Evolutionary conservation across 2,329 filamentous ascomycete genomes (phyloP).

Genomic region (Aspergillus costaricaensis): DNA sequence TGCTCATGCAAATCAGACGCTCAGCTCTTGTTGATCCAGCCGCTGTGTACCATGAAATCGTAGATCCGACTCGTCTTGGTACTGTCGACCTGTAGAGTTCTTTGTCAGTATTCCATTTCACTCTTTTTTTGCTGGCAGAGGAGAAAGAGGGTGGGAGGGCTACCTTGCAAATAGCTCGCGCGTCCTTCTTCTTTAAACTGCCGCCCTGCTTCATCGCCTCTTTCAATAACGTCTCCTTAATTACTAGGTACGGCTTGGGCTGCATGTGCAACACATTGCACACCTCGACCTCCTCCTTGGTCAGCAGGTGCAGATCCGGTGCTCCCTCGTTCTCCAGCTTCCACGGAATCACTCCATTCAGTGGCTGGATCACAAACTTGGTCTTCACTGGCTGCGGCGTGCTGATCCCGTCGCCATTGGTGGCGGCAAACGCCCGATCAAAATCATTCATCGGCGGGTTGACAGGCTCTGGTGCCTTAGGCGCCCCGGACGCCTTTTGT

Average conservation of each 20-base stretch:
- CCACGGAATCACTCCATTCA: slow-evolving; percentile 54
- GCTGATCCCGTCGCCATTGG: slow-evolving; percentile 47
- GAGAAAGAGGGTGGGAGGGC: slow-evolving; percentile 10
- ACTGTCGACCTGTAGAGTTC: slow-evolving; percentile 65
- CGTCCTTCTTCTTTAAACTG: slow-evolving; percentile 88
- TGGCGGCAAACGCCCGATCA: slow-evolving; percentile 52
- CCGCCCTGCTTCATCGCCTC: slow-evolving; percentile 90
- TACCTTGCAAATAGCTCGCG: slow-evolving; percentile 75
- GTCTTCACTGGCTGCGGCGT: slow-evolving; percentile 46
- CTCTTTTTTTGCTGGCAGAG: background rate
- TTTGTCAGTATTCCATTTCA: background rate
- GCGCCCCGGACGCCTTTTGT: slow-evolving; percentile 41
- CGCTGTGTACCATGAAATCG: slow-evolving; percentile 90
- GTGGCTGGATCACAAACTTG: slow-evolving; percentile 55
- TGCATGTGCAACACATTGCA: slow-evolving; percentile 82
- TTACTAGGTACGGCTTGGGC: slow-evolving; percentile 91
- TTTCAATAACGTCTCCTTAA: slow-evolving; percentile 89
- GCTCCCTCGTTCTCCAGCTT: slow-evolving; percentile 73
- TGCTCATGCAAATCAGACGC: slow-evolving; percentile 5
- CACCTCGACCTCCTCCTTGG: slow-evolving; percentile 78
- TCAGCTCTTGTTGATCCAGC: slow-evolving; percentile 85
- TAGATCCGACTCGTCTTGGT: slow-evolving; percentile 85
- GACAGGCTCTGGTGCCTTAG: slow-evolving; percentile 33
- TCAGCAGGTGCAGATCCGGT: slow-evolving; percentile 78
- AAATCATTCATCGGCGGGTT: slow-evolving; percentile 53